Evolutionary conservation across 2,329 filamentous ascomycete species (phyloP).

Genomic region (Cercospora sp.): DNA sequence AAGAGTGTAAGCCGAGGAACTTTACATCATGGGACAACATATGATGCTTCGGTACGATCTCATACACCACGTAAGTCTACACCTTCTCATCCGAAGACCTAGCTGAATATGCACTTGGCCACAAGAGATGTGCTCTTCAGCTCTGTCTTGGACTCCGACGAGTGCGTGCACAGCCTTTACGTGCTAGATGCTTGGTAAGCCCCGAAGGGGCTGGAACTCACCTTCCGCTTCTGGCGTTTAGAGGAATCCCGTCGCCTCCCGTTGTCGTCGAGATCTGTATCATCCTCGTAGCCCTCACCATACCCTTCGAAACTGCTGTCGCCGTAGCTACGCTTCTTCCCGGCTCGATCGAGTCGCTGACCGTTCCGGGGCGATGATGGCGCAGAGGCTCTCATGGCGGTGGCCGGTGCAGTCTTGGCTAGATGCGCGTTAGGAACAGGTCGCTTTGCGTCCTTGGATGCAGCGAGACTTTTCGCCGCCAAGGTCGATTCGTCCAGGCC

Average conservation of each 20-base stretch:
- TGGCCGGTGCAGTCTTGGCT: slow-evolving; percentile 31
- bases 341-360: slow-evolving; percentile 62
- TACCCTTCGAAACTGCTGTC: slow-evolving; percentile 76
- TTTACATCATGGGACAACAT: not conserved
- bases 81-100: not conserved
- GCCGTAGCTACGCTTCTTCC: slow-evolving; percentile 74
- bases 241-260: slow-evolving; percentile 25
- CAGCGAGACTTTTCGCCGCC: slow-evolving; percentile 32
- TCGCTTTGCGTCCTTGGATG: slow-evolving; percentile 14
- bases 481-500: slow-evolving; percentile 45
- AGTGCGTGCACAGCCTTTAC: not conserved
- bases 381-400: slow-evolving; percentile 33
- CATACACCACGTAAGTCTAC: not conserved
- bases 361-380: slow-evolving; percentile 46
- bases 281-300: slow-evolving; percentile 68
- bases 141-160: too few relatives aligned
- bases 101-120: not conserved
- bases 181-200: not conserved
- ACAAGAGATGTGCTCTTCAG: not conserved
- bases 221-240: slow-evolving; percentile 38
- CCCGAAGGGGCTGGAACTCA: slow-evolving; percentile 14
- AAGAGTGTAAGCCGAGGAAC: slow-evolving; percentile 12
- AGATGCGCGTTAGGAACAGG: slow-evolving; percentile 29
- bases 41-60: not conserved
- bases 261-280: slow-evolving; percentile 65